These are phyloP conservation scores for Mrakiaceae sp. DNA, from an alignment of 1,284 basidiomycete species.

Conservation along the genomic window DNA sequence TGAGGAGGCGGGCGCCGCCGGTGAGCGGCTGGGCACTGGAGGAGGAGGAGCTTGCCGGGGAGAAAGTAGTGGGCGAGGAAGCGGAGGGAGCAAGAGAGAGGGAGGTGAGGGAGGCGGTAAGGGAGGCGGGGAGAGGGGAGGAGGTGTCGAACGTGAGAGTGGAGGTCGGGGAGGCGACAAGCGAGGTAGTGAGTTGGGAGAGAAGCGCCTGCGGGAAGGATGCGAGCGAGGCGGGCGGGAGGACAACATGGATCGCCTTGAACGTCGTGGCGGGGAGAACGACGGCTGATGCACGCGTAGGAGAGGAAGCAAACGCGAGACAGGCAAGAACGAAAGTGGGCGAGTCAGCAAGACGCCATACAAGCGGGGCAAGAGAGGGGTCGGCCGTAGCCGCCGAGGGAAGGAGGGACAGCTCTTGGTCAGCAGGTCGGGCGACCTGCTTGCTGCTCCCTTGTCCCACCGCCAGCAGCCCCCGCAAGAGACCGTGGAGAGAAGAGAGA, in stretches of 20 bases:
- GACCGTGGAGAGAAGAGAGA: neutral
- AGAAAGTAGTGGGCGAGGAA: slow-evolving; percentile 19
- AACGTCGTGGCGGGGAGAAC: slow-evolving; percentile 26
- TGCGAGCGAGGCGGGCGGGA: slow-evolving; percentile 20
- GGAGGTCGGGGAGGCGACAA: slow-evolving; percentile 31
- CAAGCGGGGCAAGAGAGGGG: no score
- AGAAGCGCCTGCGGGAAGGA: slow-evolving; percentile 29
- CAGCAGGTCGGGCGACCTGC: neutral
- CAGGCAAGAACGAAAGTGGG: no score
- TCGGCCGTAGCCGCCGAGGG: neutral
- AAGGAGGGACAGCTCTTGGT: neutral
- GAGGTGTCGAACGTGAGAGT: slow-evolving; percentile 25
- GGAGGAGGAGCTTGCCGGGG: neutral
- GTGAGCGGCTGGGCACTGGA: neutral
- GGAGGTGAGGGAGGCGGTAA: slow-evolving; percentile 19
- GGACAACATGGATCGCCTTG: slow-evolving; percentile 31
- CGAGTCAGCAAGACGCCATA: no score
- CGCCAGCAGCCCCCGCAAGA: neutral
- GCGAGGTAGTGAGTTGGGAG: slow-evolving; percentile 18
- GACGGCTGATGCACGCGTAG: slow-evolving; percentile 25
- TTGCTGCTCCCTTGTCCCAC: neutral
- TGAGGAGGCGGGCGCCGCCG: slow-evolving; percentile 29
- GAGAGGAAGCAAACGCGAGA: no score
- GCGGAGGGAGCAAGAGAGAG: slow-evolving; percentile 23
- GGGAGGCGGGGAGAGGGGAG: slow-evolving; percentile 18